A percentile compares a stretch with the other conserved stretches of the same genome.
phyloP scores from a whole-genome alignment of 108 stramenopile genomes.

The Skeletonema marinoi region DNA sequence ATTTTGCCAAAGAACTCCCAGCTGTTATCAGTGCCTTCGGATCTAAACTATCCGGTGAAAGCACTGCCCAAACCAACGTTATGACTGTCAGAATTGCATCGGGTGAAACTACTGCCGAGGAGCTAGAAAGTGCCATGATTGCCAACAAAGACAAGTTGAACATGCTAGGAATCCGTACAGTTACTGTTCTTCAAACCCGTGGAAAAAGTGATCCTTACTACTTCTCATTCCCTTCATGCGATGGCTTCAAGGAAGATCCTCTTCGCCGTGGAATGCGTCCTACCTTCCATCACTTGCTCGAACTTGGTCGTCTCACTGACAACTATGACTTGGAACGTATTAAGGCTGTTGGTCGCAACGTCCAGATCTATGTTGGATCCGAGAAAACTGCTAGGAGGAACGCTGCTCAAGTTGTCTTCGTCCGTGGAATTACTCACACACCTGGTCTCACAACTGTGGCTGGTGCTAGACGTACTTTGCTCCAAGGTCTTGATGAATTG shows the following conservation, averaged over 20 bases:
- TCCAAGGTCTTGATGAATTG: slow-evolving; percentile 94
- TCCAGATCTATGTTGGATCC: slow-evolving; percentile 90
- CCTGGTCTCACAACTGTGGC: slow-evolving; percentile 66
- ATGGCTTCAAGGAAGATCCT: slow-evolving; percentile 87
- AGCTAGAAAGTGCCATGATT: slow-evolving; percentile 57
- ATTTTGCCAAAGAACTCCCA: slow-evolving; percentile 60
- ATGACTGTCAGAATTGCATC: slow-evolving; percentile 78
- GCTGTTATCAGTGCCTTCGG: slow-evolving; percentile 66
- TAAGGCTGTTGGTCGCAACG: slow-evolving; percentile 89
- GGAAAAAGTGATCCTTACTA: slow-evolving; percentile 82
- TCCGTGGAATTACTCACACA: slow-evolving; percentile 92
- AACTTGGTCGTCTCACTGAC: slow-evolving; percentile 78
- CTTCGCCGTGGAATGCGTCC: slow-evolving; percentile 96
- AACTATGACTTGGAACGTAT: slow-evolving; percentile 90
- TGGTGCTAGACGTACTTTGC: slow-evolving; percentile 79
- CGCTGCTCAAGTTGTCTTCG: slow-evolving; percentile 90
- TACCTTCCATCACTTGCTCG: slow-evolving; percentile 94
- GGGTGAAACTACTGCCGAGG: slow-evolving; percentile 34
- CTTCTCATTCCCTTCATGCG: slow-evolving; percentile 83
- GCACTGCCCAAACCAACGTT: slow-evolving; percentile 76
- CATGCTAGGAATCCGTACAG: slow-evolving; percentile 83
- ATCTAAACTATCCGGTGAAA: slow-evolving; percentile 52
- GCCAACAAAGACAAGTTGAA: slow-evolving; percentile 61
- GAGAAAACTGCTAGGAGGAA: slow-evolving; percentile 77
- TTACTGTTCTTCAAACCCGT: slow-evolving; percentile 72